Conservation (phyloP, 208 protist genomes). For the Leishmania turanica region DNA sequence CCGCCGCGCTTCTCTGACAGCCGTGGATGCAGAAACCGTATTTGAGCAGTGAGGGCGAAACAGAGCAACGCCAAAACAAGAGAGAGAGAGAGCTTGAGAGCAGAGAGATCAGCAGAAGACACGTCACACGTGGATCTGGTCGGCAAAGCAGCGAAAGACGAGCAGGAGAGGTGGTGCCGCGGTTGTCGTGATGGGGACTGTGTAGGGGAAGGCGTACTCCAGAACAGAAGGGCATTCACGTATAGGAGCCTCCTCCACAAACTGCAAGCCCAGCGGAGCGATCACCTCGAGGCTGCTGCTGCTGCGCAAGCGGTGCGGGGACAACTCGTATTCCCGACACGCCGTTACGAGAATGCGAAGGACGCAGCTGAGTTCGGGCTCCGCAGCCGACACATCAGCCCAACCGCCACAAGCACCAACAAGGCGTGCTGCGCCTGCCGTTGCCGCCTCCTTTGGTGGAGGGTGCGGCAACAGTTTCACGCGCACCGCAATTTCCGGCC, state of each 20-base stretch:
- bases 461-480: not conserved
- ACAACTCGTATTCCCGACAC: constrained; percentile 9
- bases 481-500: not conserved
- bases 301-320: not conserved
- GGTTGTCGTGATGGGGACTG: not conserved
- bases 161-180: constrained; percentile 7
- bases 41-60: not conserved
- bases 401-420: not conserved
- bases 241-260: not conserved
- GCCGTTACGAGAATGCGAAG: constrained; percentile 6
- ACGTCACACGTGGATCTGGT: constrained; percentile 4
- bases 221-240: not conserved
- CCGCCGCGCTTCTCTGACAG: not conserved
- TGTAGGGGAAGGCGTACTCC: constrained; percentile 11
- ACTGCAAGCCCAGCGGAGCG: not conserved
- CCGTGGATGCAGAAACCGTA: no score
- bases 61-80: not conserved
- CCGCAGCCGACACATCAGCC: not conserved
- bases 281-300: not conserved
- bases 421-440: not conserved
- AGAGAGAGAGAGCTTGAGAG: not conserved
- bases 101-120: not conserved
- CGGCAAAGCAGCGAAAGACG: constrained; percentile 5
- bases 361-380: constrained; percentile 8
- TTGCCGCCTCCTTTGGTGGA: constrained; percentile 1